Base-by-base conservation (phyloP, 2,329 filamentous ascomycete species). In the Aspergillus candidus region DNA sequence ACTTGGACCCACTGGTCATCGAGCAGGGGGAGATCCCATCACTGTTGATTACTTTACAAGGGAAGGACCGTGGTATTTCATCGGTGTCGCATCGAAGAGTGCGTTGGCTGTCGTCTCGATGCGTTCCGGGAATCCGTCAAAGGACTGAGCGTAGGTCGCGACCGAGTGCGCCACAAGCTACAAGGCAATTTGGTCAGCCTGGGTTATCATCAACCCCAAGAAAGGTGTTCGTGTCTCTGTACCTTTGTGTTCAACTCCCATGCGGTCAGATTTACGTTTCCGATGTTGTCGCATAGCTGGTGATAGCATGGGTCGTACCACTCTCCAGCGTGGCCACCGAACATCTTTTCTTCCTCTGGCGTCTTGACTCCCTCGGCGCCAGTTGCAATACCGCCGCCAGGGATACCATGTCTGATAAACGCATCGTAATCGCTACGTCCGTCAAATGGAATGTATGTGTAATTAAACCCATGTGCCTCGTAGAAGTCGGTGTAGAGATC, bases 321-420 rank as follows among this genome's bases (percentile, higher is more conserved):
- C 14, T 70, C 63, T 30, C 75, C 84, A 1, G 79, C 82, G 45
- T 72, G 71, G 35, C 86, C 86, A 13, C 86, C 86, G 61, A 88
- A 90, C 67, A 80, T 70, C 35, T 67, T 70, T 12, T 67, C 76
- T 60, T 89, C 84, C 35, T 80, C 74, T 41, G 74, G 66, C 0
- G 83, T 87, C 77, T 90, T 90, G 65, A 86, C 67, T 6, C 79
- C 84, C 64, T 90, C 86, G 2, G 86, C 86, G 33, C 86, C 86
- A 1, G 85, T 88, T 38, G 84, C 84, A 48, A 90, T 82, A 35
- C 86, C 86, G 14, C 86, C 85, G 1, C 79, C 79, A 0, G 86
- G 83, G 32, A 90, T 88, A 6, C 83, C 82, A 46, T 79, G 74
- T 15, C 78, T 74, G 56, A 89, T 83, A 69, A 90, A 90, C 2